phyloP scores from a whole-genome alignment of 2,329 filamentous ascomycete species.

The Epichloe hybrida region DNA sequence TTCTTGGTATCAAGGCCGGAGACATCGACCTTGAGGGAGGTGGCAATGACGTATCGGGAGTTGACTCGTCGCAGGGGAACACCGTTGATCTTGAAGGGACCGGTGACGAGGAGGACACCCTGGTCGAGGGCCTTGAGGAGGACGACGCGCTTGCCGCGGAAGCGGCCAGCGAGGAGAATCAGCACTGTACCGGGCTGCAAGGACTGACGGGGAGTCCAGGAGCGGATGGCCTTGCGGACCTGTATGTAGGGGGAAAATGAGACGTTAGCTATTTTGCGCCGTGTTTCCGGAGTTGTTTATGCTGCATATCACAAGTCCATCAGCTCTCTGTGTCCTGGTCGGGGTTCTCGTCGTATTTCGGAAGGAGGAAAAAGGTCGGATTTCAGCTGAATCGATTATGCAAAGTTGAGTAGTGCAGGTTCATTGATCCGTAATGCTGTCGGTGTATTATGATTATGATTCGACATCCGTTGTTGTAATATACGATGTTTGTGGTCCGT shows the following conservation, averaged over 20 bases:
- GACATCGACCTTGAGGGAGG: conserved; percentile 74
- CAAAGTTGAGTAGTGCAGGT: neutral
- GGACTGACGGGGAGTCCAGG: conserved; percentile 74
- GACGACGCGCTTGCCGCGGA: conserved; percentile 99
- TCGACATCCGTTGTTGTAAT: no score
- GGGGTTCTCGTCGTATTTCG: neutral
- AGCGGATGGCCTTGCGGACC: conserved; percentile 88
- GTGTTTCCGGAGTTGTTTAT: neutral
- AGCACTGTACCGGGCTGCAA: conserved; percentile 92
- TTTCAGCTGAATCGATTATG: neutral
- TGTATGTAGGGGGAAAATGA: conserved; percentile 28
- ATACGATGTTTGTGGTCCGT: neutral
- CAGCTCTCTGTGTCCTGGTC: conserved; percentile 3
- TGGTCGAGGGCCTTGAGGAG: conserved; percentile 96
- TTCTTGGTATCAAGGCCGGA: conserved; percentile 80
- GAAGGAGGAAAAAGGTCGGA: neutral
- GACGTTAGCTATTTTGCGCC: conserved; percentile 9
- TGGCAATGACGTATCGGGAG: conserved; percentile 86
- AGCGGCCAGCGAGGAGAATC: conserved; percentile 97
- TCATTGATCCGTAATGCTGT: no score
- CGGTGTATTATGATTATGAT: no score
- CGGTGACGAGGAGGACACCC: conserved; percentile 97
- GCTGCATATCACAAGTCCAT: neutral
- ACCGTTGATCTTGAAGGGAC: conserved; percentile 99
- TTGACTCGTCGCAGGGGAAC: conserved; percentile 93